These are phyloP conservation scores for Imleria badia DNA, from an alignment of 768 basidiomycete genomes.

Conservation along the genomic window DNA sequence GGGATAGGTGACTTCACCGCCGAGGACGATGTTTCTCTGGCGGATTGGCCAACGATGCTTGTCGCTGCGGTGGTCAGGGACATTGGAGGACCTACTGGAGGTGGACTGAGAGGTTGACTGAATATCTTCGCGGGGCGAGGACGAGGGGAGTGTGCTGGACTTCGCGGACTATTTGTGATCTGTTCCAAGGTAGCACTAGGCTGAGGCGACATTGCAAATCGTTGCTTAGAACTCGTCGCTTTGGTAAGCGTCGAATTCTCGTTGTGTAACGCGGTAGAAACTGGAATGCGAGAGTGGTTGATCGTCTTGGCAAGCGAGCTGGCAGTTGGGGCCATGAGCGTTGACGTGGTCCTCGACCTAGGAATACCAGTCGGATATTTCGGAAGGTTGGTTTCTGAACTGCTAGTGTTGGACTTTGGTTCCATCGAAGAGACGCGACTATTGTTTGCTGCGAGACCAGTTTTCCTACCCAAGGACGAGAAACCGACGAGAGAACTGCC, in stretches of 20 bases:
- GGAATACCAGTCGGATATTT: constrained; percentile 13
- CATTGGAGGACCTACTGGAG: constrained; percentile 21
- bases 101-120: constrained; percentile 47
- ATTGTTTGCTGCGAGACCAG: constrained; percentile 26
- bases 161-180: constrained; percentile 35
- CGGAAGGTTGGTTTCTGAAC: constrained; percentile 4
- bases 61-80: constrained; percentile 34
- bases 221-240: constrained; percentile 15
- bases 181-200: constrained; percentile 27
- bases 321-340: constrained; percentile 71
- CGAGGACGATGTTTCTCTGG: neutral
- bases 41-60: constrained; percentile 18
- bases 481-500: constrained; percentile 24
- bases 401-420: constrained; percentile 19
- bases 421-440: constrained; percentile 29
- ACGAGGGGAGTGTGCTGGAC: constrained; percentile 9
- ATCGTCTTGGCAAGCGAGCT: constrained; percentile 68
- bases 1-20: constrained; percentile 18
- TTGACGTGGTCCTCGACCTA: constrained; percentile 39
- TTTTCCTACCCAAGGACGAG: constrained; percentile 42
- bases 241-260: constrained; percentile 17
- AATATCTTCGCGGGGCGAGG: constrained; percentile 43
- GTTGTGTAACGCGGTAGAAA: constrained; percentile 10
- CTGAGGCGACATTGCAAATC: constrained; percentile 9
- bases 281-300: constrained; percentile 25